These are phyloP conservation scores for Amaranthus cruentus DNA, from an alignment of 148 eudicot genomes.

Conservation along the genomic window DNA sequence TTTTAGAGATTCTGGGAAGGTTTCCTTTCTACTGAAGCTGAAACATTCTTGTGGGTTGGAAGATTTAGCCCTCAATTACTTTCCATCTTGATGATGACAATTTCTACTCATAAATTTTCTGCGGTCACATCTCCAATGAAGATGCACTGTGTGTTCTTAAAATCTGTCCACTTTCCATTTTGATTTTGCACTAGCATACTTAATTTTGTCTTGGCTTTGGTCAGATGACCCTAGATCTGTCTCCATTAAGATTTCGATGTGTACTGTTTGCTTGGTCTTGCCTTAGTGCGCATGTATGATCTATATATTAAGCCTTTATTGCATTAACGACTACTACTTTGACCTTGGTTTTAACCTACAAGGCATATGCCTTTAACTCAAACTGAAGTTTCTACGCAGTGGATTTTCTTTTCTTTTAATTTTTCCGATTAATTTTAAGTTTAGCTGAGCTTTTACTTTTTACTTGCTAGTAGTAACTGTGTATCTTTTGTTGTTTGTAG, in stretches of 20 bases:
- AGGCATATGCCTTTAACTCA: background rate
- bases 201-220: background rate
- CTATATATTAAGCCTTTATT: background rate
- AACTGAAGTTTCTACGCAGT: background rate
- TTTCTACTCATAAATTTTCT: background rate
- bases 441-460: too few species aligned
- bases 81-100: background rate
- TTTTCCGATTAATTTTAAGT: background rate
- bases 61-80: background rate
- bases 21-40: too few species aligned
- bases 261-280: background rate
- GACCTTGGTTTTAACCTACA: background rate
- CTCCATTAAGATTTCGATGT: background rate
- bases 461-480: conserved; percentile 3
- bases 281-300: background rate
- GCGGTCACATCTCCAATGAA: background rate
- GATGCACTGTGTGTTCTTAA: background rate
- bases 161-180: background rate
- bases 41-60: background rate
- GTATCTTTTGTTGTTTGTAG: conserved; percentile 35
- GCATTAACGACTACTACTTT: background rate
- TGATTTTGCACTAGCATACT: background rate
- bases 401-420: too few species aligned
- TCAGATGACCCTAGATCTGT: background rate
- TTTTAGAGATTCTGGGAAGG: too few species aligned